These are phyloP conservation scores for Xenoacremonium recifei DNA, from an alignment of 2,329 filamentous ascomycete genomes.

Conservation along the genomic window DNA sequence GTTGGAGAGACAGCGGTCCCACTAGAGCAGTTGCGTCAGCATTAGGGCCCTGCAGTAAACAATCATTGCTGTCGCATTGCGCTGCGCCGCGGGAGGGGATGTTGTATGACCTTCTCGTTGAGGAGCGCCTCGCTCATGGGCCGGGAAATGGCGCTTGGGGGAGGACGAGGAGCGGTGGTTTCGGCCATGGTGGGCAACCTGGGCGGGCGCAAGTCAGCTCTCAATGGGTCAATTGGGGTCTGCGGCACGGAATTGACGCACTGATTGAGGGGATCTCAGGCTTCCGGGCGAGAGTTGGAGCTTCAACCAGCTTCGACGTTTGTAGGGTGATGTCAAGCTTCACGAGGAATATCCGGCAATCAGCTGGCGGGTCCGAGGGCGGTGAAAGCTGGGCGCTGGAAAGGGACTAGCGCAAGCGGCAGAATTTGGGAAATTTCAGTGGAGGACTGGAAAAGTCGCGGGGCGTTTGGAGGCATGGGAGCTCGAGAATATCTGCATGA, in stretches of 20 bases:
- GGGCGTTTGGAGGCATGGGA: slow-evolving; percentile 16
- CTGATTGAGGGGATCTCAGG: slow-evolving; percentile 18
- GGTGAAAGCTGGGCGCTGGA: slow-evolving; percentile 34
- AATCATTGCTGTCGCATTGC: too few species aligned
- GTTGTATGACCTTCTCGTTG: slow-evolving; percentile 85
- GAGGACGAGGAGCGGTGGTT: slow-evolving; percentile 44
- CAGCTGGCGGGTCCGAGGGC: slow-evolving; percentile 38
- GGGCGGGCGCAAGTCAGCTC: slow-evolving; percentile 16
- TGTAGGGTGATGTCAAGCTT: slow-evolving; percentile 34
- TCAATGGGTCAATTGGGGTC: slow-evolving; percentile 5
- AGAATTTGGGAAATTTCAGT: slow-evolving; percentile 48
- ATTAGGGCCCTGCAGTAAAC: too few species aligned
- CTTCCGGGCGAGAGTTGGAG: slow-evolving; percentile 23
- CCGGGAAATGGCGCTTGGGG: slow-evolving; percentile 67
- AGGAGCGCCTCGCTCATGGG: slow-evolving; percentile 96
- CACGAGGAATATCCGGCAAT: slow-evolving; percentile 38
- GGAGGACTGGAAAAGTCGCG: slow-evolving; percentile 22
- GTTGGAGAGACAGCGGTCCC: slow-evolving; percentile 98
- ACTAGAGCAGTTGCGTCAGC: slow-evolving; percentile 57
- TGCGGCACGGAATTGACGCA: slow-evolving; percentile 20
- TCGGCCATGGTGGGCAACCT: slow-evolving; percentile 49
- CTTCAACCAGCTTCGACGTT: slow-evolving; percentile 29
- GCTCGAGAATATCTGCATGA: too few species aligned
- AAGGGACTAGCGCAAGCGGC: slow-evolving; percentile 33
- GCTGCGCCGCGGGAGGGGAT: too few species aligned